Percentiles rank a stretch among this genome's conserved stretches.
phyloP scores from a whole-genome alignment of 1,284 basidiomycete genomes.

The Tilletia walkeri region DNA sequence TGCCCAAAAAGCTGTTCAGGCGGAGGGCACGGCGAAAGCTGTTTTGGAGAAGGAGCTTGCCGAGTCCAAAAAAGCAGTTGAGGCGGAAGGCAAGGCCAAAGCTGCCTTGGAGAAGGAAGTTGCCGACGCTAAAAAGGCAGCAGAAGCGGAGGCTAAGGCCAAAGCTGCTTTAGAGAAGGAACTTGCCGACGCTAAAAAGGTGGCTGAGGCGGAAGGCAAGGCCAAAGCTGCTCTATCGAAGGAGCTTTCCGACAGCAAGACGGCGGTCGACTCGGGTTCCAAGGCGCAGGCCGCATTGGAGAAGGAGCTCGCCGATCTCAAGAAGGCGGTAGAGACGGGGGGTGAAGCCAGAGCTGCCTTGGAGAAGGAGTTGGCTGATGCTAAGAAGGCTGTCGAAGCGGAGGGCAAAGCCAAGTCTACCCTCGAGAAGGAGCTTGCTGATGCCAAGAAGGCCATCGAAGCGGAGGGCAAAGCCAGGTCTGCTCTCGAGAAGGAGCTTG shows the following conservation, averaged over 20 bases:
- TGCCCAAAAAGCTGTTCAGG: slow-evolving; percentile 30
- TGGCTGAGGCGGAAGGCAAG: neutral
- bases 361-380: slow-evolving; percentile 20
- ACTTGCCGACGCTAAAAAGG: slow-evolving; percentile 13
- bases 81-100: neutral
- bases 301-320: slow-evolving; percentile 30
- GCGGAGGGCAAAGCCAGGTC: slow-evolving; percentile 10
- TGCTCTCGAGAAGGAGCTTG: slow-evolving; percentile 31
- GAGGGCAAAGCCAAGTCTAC: neutral
- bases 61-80: slow-evolving; percentile 14
- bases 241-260: too few relatives aligned
- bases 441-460: too few relatives aligned
- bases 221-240: too few relatives aligned
- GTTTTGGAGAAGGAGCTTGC: slow-evolving; percentile 19
- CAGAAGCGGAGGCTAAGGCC: slow-evolving; percentile 5
- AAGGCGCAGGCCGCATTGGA: slow-evolving; percentile 22
- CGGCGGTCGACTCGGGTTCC: neutral
- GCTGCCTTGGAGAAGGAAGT: neutral
- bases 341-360: neutral
- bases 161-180: slow-evolving; percentile 3
- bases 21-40: neutral
- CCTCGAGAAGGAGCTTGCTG: neutral
- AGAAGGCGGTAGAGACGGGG: slow-evolving; percentile 31
- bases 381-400: slow-evolving; percentile 16
- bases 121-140: neutral